A percentile compares a stretch with the other conserved stretches of the same genome.
Conservation (phyloP, 495 filamentous ascomycete species). For the Xylaria longipes region DNA sequence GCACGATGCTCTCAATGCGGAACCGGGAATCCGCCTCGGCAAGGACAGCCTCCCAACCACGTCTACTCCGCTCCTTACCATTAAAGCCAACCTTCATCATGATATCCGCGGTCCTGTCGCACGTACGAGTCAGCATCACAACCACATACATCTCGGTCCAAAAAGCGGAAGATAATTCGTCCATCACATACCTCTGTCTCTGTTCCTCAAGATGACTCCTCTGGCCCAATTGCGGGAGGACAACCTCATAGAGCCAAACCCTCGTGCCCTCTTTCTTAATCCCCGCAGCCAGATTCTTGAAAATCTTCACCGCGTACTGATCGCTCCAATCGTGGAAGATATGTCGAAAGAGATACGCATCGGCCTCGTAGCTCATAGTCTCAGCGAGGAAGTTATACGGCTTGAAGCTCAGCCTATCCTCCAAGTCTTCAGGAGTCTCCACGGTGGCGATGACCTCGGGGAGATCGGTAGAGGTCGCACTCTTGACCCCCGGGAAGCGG, state of each 20-base stretch:
- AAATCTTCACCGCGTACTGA: slow-evolving; percentile 57
- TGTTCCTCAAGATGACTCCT: slow-evolving; percentile 28
- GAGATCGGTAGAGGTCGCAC: slow-evolving; percentile 29
- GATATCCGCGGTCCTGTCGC: slow-evolving; percentile 27
- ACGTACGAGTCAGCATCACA: slow-evolving; percentile 4
- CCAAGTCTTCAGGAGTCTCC: slow-evolving; percentile 40
- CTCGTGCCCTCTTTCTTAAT: slow-evolving; percentile 55
- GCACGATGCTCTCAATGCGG: slow-evolving; percentile 29
- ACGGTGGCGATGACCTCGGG: slow-evolving; percentile 30
- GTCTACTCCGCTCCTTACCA: slow-evolving; percentile 35
- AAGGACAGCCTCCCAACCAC: slow-evolving; percentile 33
- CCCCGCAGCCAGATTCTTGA: slow-evolving; percentile 57
- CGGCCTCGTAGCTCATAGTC: slow-evolving; percentile 55
- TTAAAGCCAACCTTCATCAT: slow-evolving; percentile 38
- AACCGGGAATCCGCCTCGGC: slow-evolving; percentile 34
- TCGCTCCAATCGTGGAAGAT: slow-evolving; percentile 64
- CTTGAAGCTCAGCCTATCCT: slow-evolving; percentile 45
- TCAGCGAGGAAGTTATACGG: slow-evolving; percentile 59
- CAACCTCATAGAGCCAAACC: slow-evolving; percentile 56
- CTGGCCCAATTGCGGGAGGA: slow-evolving; percentile 44
- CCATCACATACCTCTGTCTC: slow-evolving; percentile 27
- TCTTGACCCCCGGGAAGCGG: slow-evolving; percentile 36
- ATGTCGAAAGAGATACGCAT: slow-evolving; percentile 59
- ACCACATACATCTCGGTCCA: not conserved
- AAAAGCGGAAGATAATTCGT: not conserved